Percentiles rank a stretch among this genome's conserved stretches.
phyloP scores from a whole-genome alignment of 2,329 filamentous ascomycete species.

The Curvularia eragrostidis region DNA sequence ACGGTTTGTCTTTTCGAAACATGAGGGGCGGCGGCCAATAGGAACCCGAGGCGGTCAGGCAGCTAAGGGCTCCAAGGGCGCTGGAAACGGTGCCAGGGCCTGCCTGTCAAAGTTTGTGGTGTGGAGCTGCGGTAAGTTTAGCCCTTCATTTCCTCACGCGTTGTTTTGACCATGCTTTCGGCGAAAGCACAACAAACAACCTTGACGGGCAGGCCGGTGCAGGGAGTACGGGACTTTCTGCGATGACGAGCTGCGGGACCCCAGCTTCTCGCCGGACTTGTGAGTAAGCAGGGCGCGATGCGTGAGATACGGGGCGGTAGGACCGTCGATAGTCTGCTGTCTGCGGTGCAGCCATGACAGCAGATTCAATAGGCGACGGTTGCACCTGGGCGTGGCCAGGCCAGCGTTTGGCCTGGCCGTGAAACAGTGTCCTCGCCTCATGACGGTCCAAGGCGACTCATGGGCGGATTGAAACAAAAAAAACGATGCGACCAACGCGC shows the following conservation, averaged over 20 bases:
- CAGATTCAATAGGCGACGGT: constrained; percentile 32
- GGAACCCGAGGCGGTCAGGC: constrained; percentile 15
- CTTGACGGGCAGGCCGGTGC: background rate
- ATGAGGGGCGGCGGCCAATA: constrained; percentile 27
- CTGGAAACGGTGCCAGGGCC: constrained; percentile 34
- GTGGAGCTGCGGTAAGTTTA: constrained; percentile 32
- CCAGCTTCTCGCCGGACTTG: background rate
- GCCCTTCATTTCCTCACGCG: constrained; percentile 48
- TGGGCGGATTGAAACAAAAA: constrained; percentile 30
- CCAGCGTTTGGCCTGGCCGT: constrained; percentile 31
- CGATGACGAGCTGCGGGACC: constrained; percentile 10
- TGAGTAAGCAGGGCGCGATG: constrained; percentile 16
- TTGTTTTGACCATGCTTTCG: constrained; percentile 42
- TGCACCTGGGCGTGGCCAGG: constrained; percentile 31
- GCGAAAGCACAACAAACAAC: constrained; percentile 36
- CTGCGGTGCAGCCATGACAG: constrained; percentile 32
- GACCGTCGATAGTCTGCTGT: constrained; percentile 30
- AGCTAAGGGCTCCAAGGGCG: constrained; percentile 13
- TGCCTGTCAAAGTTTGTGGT: constrained; percentile 36
- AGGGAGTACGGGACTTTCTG: constrained; percentile 4
- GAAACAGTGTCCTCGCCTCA: constrained; percentile 28
- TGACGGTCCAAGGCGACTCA: constrained; percentile 24
- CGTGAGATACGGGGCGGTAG: constrained; percentile 18
- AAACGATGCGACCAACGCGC: constrained; percentile 5
- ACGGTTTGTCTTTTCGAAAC: constrained; percentile 18